phyloP scores from a whole-genome alignment of 2,329 filamentous ascomycete species.

The Tolypocladium tundrense region DNA sequence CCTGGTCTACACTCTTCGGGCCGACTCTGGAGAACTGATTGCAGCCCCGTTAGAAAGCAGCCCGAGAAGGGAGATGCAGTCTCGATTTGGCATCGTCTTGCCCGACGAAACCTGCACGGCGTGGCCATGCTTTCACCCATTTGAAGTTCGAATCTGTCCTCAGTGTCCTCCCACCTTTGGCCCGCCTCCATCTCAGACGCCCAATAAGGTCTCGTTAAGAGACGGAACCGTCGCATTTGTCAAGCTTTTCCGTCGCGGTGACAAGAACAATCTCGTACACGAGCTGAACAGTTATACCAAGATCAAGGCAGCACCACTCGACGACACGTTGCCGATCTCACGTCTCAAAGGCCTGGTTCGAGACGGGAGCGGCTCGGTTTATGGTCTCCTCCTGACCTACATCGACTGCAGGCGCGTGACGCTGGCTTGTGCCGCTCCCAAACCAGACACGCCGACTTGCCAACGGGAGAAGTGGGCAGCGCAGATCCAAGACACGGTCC shows the following conservation, averaged over 20 bases:
- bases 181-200: background rate
- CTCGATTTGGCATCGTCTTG: constrained; percentile 1
- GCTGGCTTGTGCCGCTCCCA: background rate
- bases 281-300: constrained; percentile 6
- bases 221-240: constrained; percentile 1
- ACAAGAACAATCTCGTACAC: background rate
- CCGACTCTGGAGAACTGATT: constrained; percentile 3
- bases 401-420: constrained; percentile 3
- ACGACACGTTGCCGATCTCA: constrained; percentile 2
- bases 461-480: background rate
- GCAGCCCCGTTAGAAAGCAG: background rate
- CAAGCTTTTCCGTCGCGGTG: constrained; percentile 1
- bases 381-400: constrained; percentile 6
- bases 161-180: background rate
- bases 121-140: constrained; percentile 6
- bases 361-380: constrained; percentile 1
- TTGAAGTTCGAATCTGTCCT: constrained; percentile 2
- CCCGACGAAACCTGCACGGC: constrained; percentile 4
- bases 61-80: background rate
- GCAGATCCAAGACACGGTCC: constrained; percentile 8
- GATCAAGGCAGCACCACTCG: constrained; percentile 3
- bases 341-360: constrained; percentile 5
- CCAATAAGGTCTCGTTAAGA: background rate
- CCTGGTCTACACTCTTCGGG: constrained; percentile 6
- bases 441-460: background rate